Evolutionary conservation across 2,329 filamentous ascomycete genomes (phyloP).

Genomic region (Pseudogymnoascus sp.): DNA sequence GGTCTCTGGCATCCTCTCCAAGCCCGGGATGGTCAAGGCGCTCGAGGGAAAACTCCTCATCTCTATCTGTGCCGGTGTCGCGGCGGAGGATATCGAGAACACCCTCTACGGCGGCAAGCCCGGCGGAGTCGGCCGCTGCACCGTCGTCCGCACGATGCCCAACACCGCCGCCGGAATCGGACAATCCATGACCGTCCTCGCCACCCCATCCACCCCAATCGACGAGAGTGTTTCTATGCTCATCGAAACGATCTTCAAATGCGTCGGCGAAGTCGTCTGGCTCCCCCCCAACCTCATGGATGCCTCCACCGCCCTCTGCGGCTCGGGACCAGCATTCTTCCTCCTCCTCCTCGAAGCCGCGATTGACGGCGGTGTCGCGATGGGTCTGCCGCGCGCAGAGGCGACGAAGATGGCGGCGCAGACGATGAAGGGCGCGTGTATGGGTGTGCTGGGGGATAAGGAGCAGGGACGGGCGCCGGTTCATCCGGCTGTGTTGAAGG

Average conservation of each 20-base stretch:
- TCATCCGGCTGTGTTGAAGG: slow-evolving; percentile 66
- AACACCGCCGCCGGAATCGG: slow-evolving; percentile 75
- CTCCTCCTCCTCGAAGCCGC: slow-evolving; percentile 68
- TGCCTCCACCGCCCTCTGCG: slow-evolving; percentile 65
- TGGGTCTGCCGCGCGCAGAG: slow-evolving; percentile 66
- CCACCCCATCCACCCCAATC: slow-evolving; percentile 52
- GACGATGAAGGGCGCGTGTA: slow-evolving; percentile 67
- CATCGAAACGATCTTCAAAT: slow-evolving; percentile 69
- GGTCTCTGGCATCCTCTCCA: slow-evolving; percentile 59
- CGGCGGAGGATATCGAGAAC: slow-evolving; percentile 58
- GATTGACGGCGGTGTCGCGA: slow-evolving; percentile 70
- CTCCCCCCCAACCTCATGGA: slow-evolving; percentile 65
- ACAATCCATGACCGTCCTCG: slow-evolving; percentile 78
- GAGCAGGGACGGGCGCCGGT: slow-evolving; percentile 43
- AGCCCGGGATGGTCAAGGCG: slow-evolving; percentile 62
- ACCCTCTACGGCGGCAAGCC: slow-evolving; percentile 52
- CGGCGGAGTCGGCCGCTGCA: slow-evolving; percentile 41
- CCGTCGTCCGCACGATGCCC: slow-evolving; percentile 73
- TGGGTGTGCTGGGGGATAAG: slow-evolving; percentile 48
- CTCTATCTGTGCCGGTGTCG: slow-evolving; percentile 72
- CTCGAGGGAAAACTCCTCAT: slow-evolving; percentile 74
- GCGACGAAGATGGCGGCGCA: slow-evolving; percentile 73
- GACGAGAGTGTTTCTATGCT: slow-evolving; percentile 46
- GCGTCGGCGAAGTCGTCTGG: slow-evolving; percentile 63
- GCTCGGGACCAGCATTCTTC: slow-evolving; percentile 70